Evolutionary conservation across 2,329 filamentous ascomycete species (phyloP).

Genomic region (Beauveria medogensis): DNA sequence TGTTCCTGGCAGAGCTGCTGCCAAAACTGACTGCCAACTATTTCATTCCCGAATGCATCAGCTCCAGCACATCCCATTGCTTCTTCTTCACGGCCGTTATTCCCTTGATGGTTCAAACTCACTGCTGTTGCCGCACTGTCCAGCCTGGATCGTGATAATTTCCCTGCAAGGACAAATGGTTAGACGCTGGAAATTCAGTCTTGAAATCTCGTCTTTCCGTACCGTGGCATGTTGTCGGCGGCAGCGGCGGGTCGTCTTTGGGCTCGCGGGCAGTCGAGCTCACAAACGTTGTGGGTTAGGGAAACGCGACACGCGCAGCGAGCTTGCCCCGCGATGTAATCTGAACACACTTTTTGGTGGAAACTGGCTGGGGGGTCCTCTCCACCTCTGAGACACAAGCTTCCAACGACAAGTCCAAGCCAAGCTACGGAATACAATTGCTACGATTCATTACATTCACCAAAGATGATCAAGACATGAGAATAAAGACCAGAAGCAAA

Average conservation of each 20-base stretch:
- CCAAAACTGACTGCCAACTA: conserved; percentile 97
- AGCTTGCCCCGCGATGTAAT: conserved; percentile 6
- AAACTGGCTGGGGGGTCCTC: background rate
- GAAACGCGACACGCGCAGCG: conserved; percentile 6
- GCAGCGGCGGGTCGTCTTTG: background rate
- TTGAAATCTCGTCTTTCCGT: background rate
- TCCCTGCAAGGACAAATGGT: conserved; percentile 50
- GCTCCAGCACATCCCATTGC: background rate
- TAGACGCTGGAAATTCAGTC: background rate
- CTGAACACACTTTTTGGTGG: background rate
- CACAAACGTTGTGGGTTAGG: background rate
- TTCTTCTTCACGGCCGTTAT: too few relatives aligned
- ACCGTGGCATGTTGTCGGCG: conserved; percentile 21
- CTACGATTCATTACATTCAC: background rate
- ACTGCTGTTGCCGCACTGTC: conserved; percentile 99
- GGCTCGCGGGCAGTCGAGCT: background rate
- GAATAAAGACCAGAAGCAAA: background rate
- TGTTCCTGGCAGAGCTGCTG: conserved; percentile 97
- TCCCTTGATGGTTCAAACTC: conserved; percentile 34
- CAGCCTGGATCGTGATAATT: conserved; percentile 98
- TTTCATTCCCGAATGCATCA: conserved; percentile 35
- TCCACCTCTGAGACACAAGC: background rate
- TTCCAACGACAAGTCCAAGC: background rate
- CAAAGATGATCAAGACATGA: background rate
- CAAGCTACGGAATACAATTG: background rate